Conservation (phyloP, 495 filamentous ascomycete species). For the Penicillium lagena region DNA sequence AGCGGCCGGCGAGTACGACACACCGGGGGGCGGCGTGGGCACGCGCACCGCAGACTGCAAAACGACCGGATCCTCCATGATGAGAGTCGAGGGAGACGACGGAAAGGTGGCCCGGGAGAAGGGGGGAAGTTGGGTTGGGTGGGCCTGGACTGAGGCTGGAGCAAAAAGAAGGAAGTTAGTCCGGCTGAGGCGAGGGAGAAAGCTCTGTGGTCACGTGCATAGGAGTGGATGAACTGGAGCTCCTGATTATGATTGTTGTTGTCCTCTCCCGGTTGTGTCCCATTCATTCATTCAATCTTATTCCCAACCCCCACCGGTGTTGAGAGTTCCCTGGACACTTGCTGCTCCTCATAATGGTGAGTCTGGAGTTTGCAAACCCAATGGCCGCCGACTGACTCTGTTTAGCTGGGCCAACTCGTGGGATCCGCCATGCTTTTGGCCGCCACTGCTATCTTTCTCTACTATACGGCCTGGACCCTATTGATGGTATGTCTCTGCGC, state of each 20-base stretch:
- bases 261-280: slow-evolving; percentile 1
- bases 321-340: not conserved
- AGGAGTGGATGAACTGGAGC: not conserved
- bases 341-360: slow-evolving; percentile 23
- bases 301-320: too few relatives aligned
- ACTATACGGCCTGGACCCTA: slow-evolving; percentile 97
- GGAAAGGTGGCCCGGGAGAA: slow-evolving; percentile 3
- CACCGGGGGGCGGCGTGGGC: slow-evolving; percentile 56
- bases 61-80: slow-evolving; percentile 42
- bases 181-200: slow-evolving; percentile 5
- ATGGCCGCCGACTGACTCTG: slow-evolving; percentile 1
- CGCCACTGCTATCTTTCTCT: slow-evolving; percentile 92
- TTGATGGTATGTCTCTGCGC: slow-evolving; percentile 65
- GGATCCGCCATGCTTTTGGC: slow-evolving; percentile 96
- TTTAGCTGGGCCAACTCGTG: slow-evolving; percentile 87
- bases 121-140: slow-evolving; percentile 8
- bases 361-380: not conserved
- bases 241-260: slow-evolving; percentile 7
- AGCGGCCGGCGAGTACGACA: slow-evolving; percentile 40
- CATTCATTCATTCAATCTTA: slow-evolving; percentile 4
- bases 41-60: slow-evolving; percentile 64
- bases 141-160: slow-evolving; percentile 1
- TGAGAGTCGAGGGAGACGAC: slow-evolving; percentile 7
- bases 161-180: not conserved
- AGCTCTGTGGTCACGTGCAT: slow-evolving; percentile 18